phyloP scores from a whole-genome alignment of 257 asterid genomes.

The Solanum lignicaule region DNA sequence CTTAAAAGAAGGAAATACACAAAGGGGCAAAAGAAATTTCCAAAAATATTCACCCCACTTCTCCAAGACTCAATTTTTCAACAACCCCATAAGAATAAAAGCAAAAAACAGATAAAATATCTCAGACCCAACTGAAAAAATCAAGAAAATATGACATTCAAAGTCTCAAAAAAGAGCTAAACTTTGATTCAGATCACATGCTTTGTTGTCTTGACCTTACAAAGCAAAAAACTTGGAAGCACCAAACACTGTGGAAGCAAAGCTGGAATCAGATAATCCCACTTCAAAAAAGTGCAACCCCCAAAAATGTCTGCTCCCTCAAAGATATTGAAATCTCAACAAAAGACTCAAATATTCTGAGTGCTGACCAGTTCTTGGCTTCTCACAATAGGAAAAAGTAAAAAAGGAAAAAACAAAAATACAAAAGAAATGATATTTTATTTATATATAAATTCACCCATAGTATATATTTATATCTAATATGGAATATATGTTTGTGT shows the following conservation, averaged over 20 bases:
- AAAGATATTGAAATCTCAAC: conserved; percentile 28
- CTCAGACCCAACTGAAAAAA: conserved; percentile 18
- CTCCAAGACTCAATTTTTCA: conserved; percentile 5
- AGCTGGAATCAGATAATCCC: conserved; percentile 12
- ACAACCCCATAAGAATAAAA: conserved; percentile 3
- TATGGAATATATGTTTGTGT: conserved; percentile 12
- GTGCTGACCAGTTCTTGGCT: conserved; percentile 30
- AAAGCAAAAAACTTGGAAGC: not conserved
- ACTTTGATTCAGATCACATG: conserved; percentile 9
- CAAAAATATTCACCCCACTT: conserved; percentile 1
- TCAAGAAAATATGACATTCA: conserved; percentile 10
- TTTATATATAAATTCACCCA: not conserved
- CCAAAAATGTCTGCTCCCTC: conserved; percentile 27
- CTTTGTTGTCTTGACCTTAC: conserved; percentile 8
- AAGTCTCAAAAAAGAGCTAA: not conserved
- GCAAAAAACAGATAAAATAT: not conserved
- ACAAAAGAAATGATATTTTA: not conserved
- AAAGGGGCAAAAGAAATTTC: not conserved
- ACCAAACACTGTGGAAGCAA: conserved; percentile 1
- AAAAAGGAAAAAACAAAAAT: conserved; percentile 4
- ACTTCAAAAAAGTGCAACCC: conserved; percentile 28
- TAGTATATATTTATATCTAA: not conserved
- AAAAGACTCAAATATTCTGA: conserved; percentile 39
- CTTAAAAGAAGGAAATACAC: not conserved
- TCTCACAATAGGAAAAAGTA: conserved; percentile 10